These are phyloP conservation scores for Dalbergia cultrata DNA, from an alignment of 306 rosid species.

Conservation along the genomic window DNA sequence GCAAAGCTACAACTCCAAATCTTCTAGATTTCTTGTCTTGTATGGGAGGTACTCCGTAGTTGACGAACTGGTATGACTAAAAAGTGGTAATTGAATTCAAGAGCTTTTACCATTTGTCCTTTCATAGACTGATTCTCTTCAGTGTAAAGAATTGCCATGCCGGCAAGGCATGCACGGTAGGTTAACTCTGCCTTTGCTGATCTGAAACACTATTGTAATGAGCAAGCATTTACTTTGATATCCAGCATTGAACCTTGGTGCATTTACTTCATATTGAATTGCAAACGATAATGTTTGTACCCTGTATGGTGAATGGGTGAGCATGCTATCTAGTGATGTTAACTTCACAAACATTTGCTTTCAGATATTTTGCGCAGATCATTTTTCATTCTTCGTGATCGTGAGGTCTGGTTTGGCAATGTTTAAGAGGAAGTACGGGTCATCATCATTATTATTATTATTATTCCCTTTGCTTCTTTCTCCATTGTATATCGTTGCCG, in stretches of 20 bases:
- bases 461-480: neutral
- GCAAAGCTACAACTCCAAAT: slow-evolving; percentile 25
- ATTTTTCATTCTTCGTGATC: neutral
- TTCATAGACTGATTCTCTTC: slow-evolving; percentile 35
- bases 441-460: neutral
- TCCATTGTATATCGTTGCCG: slow-evolving; percentile 44
- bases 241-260: slow-evolving; percentile 16
- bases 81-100: slow-evolving; percentile 34
- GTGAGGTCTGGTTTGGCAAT: neutral
- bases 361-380: neutral
- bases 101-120: slow-evolving; percentile 37
- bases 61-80: slow-evolving; percentile 34
- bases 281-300: neutral
- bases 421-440: neutral
- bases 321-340: neutral
- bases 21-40: slow-evolving; percentile 31
- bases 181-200: slow-evolving; percentile 6
- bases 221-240: slow-evolving; percentile 38
- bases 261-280: neutral
- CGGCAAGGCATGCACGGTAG: neutral
- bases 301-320: neutral
- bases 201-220: slow-evolving; percentile 39
- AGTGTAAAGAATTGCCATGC: slow-evolving; percentile 44
- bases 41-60: slow-evolving; percentile 20
- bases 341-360: neutral